Base-by-base conservation (phyloP, 2,329 filamentous ascomycete genomes). In the Calonectria pseudoreteaudii region DNA sequence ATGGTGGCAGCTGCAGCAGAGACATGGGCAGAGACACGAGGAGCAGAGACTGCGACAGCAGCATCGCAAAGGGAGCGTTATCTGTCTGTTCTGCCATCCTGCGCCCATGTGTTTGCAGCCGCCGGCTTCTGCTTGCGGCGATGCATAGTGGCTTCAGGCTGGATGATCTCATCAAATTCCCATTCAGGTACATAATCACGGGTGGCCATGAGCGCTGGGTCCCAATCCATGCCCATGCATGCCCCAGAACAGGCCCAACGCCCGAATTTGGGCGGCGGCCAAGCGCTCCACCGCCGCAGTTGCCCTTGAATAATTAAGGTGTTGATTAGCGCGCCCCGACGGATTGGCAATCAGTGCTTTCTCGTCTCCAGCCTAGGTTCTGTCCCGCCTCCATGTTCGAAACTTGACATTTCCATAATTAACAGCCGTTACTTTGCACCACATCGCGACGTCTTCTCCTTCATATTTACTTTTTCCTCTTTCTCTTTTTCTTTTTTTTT, bases 251-350 rank as follows among this genome's bases (percentile, higher is more conserved):
- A 28, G 56, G 23, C 56, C 67, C 56, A 69, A 30, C 30, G 50
- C 66, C 65, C 66, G 38, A 58, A 56, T 44, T 30, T 62, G 56
- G 49, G 66, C 66, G 49, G 66, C 52, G 38, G 52, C 38, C 66
- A 58, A 9, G 20, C 31, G 44, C 67, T 62, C 53, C 67, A 58
- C 31, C 49, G 20, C 50, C 28, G 44, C 64, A 66, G 16, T 36
- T 49, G 66, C 28, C 53, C 36, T 60, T 50, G 50, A 18, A 52
- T 65, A 65, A 70, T 70, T 70, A 70, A 70, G 68, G 68, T 70
- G 58, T 70, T 44, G 31, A 31, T 44, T 70, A 70, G 68, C 68
- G 68, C 58, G 56, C 68, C n/a, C 41, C 68, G 68, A 44, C 26
- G 47, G 34, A 36, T 65, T 70, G 68, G 58, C 68, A 70, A 70